Evolutionary conservation across 2,329 filamentous ascomycete genomes (phyloP).

Genomic region (Aureobasidium namibiae): DNA sequence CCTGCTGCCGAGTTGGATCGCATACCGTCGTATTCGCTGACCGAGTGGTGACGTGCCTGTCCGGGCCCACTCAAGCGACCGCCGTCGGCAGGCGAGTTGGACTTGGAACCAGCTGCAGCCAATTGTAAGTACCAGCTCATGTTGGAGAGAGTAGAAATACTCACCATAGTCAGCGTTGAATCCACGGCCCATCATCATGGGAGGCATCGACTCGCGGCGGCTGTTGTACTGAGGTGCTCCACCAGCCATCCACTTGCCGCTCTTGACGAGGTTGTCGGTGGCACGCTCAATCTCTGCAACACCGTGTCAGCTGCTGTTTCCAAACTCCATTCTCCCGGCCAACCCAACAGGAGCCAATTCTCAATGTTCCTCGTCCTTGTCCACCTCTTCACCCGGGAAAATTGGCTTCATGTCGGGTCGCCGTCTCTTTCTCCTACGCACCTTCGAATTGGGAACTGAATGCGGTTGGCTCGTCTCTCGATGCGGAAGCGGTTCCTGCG

Average conservation of each 20-base stretch:
- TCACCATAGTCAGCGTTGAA: slow-evolving; percentile 51
- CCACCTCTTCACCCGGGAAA: not conserved
- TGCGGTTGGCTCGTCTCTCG: slow-evolving; percentile 61
- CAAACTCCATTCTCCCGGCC: not conserved
- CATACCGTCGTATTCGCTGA: slow-evolving; percentile 73
- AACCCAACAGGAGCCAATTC: not conserved
- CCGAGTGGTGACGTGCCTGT: slow-evolving; percentile 70
- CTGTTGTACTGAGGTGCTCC: slow-evolving; percentile 34
- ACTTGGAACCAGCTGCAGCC: slow-evolving; percentile 5
- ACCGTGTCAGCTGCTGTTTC: not conserved
- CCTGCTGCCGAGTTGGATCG: slow-evolving; percentile 68
- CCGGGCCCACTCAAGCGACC: slow-evolving; percentile 41
- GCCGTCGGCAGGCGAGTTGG: slow-evolving; percentile 31
- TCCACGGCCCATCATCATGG: slow-evolving; percentile 45
- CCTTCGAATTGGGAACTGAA: slow-evolving; percentile 86
- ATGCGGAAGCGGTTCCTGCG: slow-evolving; percentile 65
- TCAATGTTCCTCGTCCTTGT: not conserved
- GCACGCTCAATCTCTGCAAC: slow-evolving; percentile 83
- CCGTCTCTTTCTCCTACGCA: slow-evolving; percentile 42
- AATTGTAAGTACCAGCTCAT: not conserved
- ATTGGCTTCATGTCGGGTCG: not conserved
- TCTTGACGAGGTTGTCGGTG: slow-evolving; percentile 92
- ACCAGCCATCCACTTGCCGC: slow-evolving; percentile 72
- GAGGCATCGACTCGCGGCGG: slow-evolving; percentile 74
- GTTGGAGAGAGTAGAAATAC: not conserved